Evolutionary conservation across 179 eudicot genomes (phyloP).

Genomic region (Actinidia arguta): DNA sequence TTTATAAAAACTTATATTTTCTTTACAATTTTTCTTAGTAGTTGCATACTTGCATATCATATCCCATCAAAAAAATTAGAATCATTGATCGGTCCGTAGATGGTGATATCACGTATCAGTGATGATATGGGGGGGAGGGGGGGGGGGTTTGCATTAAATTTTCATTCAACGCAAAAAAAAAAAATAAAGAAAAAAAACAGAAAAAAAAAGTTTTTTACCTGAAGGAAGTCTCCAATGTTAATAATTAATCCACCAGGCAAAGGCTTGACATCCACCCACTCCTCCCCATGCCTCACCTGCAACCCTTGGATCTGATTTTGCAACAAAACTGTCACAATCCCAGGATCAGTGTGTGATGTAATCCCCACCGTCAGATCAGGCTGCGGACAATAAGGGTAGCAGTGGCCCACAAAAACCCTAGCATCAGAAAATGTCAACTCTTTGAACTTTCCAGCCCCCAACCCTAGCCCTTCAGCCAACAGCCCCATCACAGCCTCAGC

Average conservation of each 20-base stretch:
- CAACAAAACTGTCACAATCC: constrained; percentile 24
- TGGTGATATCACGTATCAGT: too few relatives aligned
- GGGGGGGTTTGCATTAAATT: too few relatives aligned
- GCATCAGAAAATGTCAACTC: background rate
- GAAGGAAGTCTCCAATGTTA: constrained; percentile 35
- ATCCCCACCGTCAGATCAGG: constrained; percentile 35
- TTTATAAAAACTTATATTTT: too few relatives aligned
- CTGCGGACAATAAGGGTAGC: constrained; percentile 33
- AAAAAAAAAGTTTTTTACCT: constrained; percentile 13
- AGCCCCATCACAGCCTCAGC: constrained; percentile 24
- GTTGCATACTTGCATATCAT: too few relatives aligned
- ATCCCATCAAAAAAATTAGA: too few relatives aligned
- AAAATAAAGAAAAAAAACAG: background rate
- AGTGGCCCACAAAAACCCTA: constrained; percentile 13
- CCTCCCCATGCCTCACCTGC: constrained; percentile 34
- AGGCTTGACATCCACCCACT: constrained; percentile 38
- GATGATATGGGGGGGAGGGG: too few relatives aligned
- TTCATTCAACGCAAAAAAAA: background rate
- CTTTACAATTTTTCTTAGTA: too few relatives aligned
- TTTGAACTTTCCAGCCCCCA: background rate
- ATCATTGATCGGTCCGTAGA: too few relatives aligned
- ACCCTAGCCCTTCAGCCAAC: constrained; percentile 25
- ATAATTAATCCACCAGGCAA: constrained; percentile 24
- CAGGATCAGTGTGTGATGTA: constrained; percentile 29
- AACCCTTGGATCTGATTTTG: constrained; percentile 31